Percentiles rank a stretch among this genome's conserved stretches.
phyloP scores from a whole-genome alignment of 148 eudicot species.

The Spergularia bocconei region DNA sequence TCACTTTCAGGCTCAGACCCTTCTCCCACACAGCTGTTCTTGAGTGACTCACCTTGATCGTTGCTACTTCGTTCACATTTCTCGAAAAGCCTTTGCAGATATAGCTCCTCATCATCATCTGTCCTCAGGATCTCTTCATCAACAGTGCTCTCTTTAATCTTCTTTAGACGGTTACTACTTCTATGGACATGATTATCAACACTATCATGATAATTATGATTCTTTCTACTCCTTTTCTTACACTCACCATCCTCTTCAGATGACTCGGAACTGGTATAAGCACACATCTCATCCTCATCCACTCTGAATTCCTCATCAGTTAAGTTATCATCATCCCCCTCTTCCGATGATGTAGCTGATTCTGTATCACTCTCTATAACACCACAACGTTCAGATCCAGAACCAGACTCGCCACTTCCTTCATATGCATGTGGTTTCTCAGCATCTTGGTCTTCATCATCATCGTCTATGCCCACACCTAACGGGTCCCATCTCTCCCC shows the following conservation, averaged over 20 bases:
- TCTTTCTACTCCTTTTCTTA: background rate
- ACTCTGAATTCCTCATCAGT: conserved; percentile 9
- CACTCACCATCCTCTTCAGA: background rate
- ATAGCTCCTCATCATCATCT: background rate
- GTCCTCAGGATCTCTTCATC: background rate
- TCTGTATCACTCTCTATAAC: background rate
- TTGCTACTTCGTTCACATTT: background rate
- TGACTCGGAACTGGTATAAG: background rate
- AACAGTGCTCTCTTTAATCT: background rate
- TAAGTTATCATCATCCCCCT: background rate
- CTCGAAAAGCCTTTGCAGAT: background rate
- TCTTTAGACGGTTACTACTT: background rate
- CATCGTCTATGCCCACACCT: background rate
- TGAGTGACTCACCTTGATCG: background rate
- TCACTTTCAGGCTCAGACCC: background rate
- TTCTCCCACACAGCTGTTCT: background rate
- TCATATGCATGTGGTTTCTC: background rate
- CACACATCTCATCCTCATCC: background rate
- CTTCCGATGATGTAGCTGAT: background rate
- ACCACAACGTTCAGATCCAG: background rate
- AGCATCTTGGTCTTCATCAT: background rate
- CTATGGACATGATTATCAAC: background rate
- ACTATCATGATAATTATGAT: too few relatives aligned
- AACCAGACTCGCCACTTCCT: background rate
- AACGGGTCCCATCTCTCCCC: background rate